Conservation (phyloP, 805 yeast species). For the Candida peoriensis region DNA sequence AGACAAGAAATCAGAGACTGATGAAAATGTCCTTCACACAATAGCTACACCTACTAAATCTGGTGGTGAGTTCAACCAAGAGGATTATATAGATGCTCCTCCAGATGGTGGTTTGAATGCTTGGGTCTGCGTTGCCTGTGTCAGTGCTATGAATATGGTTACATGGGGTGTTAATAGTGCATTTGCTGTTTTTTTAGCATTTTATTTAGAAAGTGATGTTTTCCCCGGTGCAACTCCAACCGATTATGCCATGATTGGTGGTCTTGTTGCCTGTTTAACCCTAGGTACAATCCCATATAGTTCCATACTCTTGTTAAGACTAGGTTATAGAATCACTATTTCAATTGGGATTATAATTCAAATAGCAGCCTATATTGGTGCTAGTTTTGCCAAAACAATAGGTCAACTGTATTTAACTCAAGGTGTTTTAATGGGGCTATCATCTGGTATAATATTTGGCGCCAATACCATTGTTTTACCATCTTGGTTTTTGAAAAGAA, state of each 20-base stretch:
- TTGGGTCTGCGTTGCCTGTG: constrained; percentile 41
- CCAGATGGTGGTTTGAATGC: constrained; percentile 43
- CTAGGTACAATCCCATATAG: constrained; percentile 47
- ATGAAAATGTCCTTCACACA: no score
- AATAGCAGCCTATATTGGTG: constrained; percentile 43
- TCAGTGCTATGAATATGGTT: constrained; percentile 25
- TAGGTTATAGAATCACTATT: constrained; percentile 38
- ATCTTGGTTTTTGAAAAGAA: constrained; percentile 46
- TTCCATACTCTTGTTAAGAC: constrained; percentile 34
- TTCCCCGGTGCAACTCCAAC: constrained; percentile 47
- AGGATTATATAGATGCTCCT: constrained; percentile 32
- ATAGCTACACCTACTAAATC: no score
- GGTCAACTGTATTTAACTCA: constrained; percentile 50
- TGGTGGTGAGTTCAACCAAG: constrained; percentile 21
- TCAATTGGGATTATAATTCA: constrained; percentile 37
- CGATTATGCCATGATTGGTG: constrained; percentile 54
- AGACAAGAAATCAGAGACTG: no score
- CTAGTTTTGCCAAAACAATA: constrained; percentile 44
- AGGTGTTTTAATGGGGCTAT: constrained; percentile 46
- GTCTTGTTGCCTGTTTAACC: constrained; percentile 46
- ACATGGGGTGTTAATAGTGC: constrained; percentile 38
- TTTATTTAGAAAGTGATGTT: constrained; percentile 34
- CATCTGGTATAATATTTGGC: constrained; percentile 45
- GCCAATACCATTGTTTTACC: constrained; percentile 48
- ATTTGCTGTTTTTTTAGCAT: constrained; percentile 50